Base-by-base conservation (phyloP, 805 yeast genomes). In the Kurtzmaniella cleridarum region DNA sequence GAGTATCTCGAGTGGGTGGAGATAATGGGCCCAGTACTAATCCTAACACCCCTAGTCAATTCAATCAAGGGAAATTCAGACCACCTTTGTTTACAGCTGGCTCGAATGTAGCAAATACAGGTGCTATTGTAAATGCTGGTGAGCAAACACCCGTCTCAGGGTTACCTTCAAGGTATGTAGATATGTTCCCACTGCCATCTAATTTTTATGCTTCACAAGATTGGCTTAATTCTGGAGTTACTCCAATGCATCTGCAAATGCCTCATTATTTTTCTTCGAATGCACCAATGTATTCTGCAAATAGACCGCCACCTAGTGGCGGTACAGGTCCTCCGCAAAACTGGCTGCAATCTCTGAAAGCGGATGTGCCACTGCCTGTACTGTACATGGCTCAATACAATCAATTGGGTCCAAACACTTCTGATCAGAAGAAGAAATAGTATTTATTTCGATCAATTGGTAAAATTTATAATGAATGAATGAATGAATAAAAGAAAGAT, bases 131-230 rank as follows among this genome's bases (percentile, higher is more conserved):
- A 41, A 33, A 14, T 24, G 55, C 51, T 18, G 66, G 81, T 10
- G 88, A 81, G 30, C 88, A 82, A 43, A 79, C 89, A 0, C 87
- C 90, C 3, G 58, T 83, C 2, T 82, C 83, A 5, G 81, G 79
- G 0, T 62, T 85, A 17, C 90, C 95, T 2, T 76, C 85, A 2
- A 69, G 84, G 37, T 85, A 79, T 49, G 78, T 84, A 31, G 95
- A 85, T 49, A 66, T 82, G 54, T 78, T 86, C 50, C 90, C 89
- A 24, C 83, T 91, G 5, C 96, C 96, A 0, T 75, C 80, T n/a
- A 83, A 76, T 45, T 79, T 80, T 48, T 85, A 83, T 50, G 75
- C 79, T 5, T 70, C 77, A 2, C 73, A 65, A 34, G 73, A 68
- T 36, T 68, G 73, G 73, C 63, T 64, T 32, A 48, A 46, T 9